A percentile compares a stretch with the other conserved stretches of the same genome.
These are phyloP conservation scores for Russula griseocarnosa DNA, from an alignment of 768 basidiomycete genomes.

Conservation along the genomic window DNA sequence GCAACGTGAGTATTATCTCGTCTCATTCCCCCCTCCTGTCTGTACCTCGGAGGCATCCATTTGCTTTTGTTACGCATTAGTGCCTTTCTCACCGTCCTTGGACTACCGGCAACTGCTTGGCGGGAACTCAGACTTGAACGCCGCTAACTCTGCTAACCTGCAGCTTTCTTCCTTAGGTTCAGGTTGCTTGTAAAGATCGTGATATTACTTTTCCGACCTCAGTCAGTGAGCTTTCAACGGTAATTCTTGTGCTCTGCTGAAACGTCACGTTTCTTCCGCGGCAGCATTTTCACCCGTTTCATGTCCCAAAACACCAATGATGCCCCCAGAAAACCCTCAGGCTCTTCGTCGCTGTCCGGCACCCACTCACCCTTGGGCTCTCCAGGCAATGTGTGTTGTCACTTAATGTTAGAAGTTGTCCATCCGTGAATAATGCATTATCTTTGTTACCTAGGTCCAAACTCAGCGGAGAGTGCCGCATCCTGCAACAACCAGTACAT, in stretches of 20 bases:
- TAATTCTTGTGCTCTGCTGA: conserved; percentile 8
- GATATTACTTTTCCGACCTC: conserved; percentile 2
- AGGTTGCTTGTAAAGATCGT: conserved; percentile 11
- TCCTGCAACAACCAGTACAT: conserved; percentile 44
- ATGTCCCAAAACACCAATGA: conserved; percentile 37
- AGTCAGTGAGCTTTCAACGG: conserved; percentile 1
- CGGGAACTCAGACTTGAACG: conserved; percentile 2
- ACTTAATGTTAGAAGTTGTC: conserved; percentile 10
- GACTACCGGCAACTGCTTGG: background rate
- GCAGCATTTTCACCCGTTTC: conserved; percentile 18
- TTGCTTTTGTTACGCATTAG: no score
- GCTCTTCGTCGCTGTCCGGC: conserved; percentile 61
- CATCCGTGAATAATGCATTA: conserved; percentile 11
- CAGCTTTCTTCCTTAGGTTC: conserved; percentile 1
- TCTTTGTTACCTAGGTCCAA: conserved; percentile 34
- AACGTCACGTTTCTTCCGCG: conserved; percentile 15
- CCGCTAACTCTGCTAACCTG: background rate
- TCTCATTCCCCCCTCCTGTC: background rate
- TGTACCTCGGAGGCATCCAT: background rate
- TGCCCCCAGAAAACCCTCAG: conserved; percentile 58
- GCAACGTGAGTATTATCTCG: conserved; percentile 16
- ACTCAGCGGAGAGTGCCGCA: conserved; percentile 47
- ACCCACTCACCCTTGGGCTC: conserved; percentile 60
- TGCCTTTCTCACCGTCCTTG: background rate
- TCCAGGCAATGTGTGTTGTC: conserved; percentile 50